These are phyloP conservation scores for Astrephomene gubernaculifera DNA, from an alignment of 139 green algal species.

Conservation along the genomic window DNA sequence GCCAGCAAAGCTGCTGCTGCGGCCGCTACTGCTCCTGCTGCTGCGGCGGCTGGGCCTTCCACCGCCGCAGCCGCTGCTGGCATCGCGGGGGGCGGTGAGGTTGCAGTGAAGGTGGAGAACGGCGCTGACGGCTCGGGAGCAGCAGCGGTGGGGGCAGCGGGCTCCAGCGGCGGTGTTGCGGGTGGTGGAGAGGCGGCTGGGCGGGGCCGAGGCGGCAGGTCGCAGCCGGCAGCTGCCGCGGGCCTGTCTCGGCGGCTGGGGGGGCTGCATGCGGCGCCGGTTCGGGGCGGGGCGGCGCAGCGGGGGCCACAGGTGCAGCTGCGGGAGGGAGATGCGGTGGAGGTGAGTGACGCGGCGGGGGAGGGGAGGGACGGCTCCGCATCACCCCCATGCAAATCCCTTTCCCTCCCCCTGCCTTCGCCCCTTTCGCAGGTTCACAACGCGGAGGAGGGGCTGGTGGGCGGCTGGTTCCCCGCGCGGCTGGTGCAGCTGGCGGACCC, in stretches of 20 bases:
- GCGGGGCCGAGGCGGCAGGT: not conserved
- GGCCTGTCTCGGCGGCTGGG: not conserved
- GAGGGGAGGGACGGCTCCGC: not conserved
- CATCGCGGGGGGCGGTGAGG: not conserved
- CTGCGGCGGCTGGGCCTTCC: not conserved
- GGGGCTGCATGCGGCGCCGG: not conserved
- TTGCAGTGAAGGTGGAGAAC: not conserved
- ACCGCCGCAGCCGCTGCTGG: not conserved
- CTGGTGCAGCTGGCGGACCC: not conserved
- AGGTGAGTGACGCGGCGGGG: not conserved
- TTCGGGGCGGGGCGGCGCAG: not conserved
- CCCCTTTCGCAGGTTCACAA: constrained; percentile 22
- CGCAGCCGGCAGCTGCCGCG: not conserved
- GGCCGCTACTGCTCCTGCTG: not conserved
- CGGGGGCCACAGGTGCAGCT: not conserved
- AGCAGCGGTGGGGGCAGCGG: not conserved
- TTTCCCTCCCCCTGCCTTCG: not conserved
- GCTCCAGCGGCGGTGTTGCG: not conserved
- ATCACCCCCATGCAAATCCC: not conserved
- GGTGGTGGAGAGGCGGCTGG: not conserved
- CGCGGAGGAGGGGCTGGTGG: constrained; percentile 20
- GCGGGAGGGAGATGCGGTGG: not conserved
- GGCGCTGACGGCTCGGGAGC: no score
- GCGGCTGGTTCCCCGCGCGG: constrained; percentile 10
- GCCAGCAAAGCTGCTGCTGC: not conserved